Evolutionary conservation across 2,329 filamentous ascomycete genomes (phyloP).

Genomic region (Microthyrium microscopicum): DNA sequence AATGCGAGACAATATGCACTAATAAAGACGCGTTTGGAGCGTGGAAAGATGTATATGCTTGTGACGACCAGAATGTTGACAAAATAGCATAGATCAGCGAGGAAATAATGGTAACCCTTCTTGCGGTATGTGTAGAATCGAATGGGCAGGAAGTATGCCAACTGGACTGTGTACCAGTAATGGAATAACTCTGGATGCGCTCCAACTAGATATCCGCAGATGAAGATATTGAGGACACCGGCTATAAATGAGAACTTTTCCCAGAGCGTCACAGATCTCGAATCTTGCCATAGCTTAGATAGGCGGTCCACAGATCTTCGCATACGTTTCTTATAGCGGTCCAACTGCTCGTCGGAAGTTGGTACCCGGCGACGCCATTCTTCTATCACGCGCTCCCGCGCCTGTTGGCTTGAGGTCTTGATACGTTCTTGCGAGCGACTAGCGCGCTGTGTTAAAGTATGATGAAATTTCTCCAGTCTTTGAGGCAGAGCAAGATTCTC

Average conservation of each 20-base stretch:
- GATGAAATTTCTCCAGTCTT: slow-evolving; percentile 80
- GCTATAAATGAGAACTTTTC: slow-evolving; percentile 96
- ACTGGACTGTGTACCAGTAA: slow-evolving; percentile 75
- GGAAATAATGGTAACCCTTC: slow-evolving; percentile 89
- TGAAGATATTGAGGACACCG: slow-evolving; percentile 91
- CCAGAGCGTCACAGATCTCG: slow-evolving; percentile 68
- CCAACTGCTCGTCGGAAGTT: slow-evolving; percentile 80
- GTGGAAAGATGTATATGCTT: slow-evolving; percentile 78
- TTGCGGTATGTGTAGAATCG: slow-evolving; percentile 81
- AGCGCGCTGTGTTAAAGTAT: slow-evolving; percentile 68
- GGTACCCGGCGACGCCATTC: slow-evolving; percentile 81
- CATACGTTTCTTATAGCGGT: slow-evolving; percentile 81
- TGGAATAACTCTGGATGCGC: slow-evolving; percentile 75
- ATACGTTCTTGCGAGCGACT: slow-evolving; percentile 66
- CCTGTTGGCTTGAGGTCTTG: slow-evolving; percentile 56
- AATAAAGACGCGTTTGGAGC: slow-evolving; percentile 81
- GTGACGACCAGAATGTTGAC: slow-evolving; percentile 76
- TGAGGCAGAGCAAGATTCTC: slow-evolving; percentile 84
- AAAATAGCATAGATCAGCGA: slow-evolving; percentile 96
- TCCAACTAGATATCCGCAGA: slow-evolving; percentile 87
- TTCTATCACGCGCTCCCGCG: slow-evolving; percentile 79
- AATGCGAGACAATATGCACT: slow-evolving; percentile 83
- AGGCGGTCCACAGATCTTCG: slow-evolving; percentile 75
- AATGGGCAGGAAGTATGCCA: slow-evolving; percentile 93
- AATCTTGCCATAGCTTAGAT: slow-evolving; percentile 73